Evolutionary conservation across 768 basidiomycete species (phyloP).

Genomic region (Mrakia blollopis): DNA sequence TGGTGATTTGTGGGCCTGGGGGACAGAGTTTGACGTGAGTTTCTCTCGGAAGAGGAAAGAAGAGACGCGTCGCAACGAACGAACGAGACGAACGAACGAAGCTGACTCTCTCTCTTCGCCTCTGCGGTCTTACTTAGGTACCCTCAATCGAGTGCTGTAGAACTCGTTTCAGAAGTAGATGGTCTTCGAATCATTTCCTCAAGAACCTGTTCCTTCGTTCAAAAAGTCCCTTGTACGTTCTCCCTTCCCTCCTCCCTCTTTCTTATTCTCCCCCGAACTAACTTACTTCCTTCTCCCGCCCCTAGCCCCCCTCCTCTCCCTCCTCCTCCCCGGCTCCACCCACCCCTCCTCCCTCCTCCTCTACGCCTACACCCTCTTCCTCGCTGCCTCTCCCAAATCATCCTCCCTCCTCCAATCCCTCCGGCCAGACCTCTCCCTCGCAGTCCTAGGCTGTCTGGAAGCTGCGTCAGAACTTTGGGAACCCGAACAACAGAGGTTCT

Average conservation of each 20-base stretch:
- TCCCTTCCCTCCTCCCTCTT: neutral
- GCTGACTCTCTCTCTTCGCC: neutral
- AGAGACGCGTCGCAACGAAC: neutral
- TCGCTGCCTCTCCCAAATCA: slow-evolving; percentile 5
- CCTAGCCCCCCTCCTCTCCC: slow-evolving; percentile 67
- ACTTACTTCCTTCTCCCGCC: slow-evolving; percentile 36
- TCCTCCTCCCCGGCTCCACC: slow-evolving; percentile 88
- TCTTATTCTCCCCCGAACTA: slow-evolving; percentile 61
- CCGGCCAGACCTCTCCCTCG: neutral
- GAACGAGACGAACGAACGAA: too few relatives aligned
- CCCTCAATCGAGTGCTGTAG: slow-evolving; percentile 66
- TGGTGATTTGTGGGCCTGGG: slow-evolving; percentile 83
- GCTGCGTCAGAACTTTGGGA: slow-evolving; percentile 16
- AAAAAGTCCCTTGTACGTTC: slow-evolving; percentile 80
- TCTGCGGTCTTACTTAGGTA: slow-evolving; percentile 55
- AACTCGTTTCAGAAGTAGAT: slow-evolving; percentile 80
- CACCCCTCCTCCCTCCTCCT: slow-evolving; percentile 86
- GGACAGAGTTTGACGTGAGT: slow-evolving; percentile 78
- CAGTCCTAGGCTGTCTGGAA: slow-evolving; percentile 13
- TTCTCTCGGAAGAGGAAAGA: neutral
- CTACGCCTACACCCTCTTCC: slow-evolving; percentile 56
- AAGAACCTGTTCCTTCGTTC: slow-evolving; percentile 77
- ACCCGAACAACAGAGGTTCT: slow-evolving; percentile 26
- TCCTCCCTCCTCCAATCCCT: slow-evolving; percentile 13
- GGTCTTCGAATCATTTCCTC: slow-evolving; percentile 78